Base-by-base conservation (phyloP, 1,284 basidiomycete species). In the Lignosus rhinocerotis region DNA sequence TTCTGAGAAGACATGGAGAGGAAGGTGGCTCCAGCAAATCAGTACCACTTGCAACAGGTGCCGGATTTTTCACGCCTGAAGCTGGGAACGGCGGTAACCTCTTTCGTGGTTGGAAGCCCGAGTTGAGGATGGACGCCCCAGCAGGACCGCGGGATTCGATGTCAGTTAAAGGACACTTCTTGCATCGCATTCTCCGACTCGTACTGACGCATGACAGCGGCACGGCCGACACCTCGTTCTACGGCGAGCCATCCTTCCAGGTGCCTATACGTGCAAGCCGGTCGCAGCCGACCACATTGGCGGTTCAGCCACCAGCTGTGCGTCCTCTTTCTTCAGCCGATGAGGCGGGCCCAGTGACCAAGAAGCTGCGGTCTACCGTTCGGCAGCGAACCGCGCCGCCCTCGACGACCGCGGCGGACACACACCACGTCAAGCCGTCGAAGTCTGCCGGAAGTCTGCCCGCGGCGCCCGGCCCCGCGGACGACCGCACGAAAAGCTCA, bases 51-150 rank as follows among this genome's bases (percentile, higher is more conserved):
- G 75, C 81, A 25, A 83, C 85, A 51, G 85, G 85, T 48, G 76
- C 80, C 48, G 90, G 88, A 17, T 89, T 93, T 70, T 94, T 93
- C 70, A 93, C 90, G 16, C 91, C 91, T 59, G 90, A 88, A 54
- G 68, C 78, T 59, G 79, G 78, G 51, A 79, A 77, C 65, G 75
- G 76, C 55, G 80, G 77, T 53, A 81, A 83, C 72, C 71, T 81
- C 30, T 81, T 84, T 70, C 80, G 81, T 57, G 56, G 54, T 49
- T 84, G 83, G 77, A 83, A 80, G 70, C 78, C 79, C 43, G 81
- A 80, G 42, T 72, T 74, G 21, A 74, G 72, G 59, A 78, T 84
- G 73, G 82, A 76, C n/a, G 73, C 74, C 33, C 70, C 76, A 16
- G 65, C 72, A 21, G 80, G 74, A 43, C 79, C 81, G 49, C 80